Base-by-base conservation (phyloP, 2,329 filamentous ascomycete species). In the Verticillium nubilum region DNA sequence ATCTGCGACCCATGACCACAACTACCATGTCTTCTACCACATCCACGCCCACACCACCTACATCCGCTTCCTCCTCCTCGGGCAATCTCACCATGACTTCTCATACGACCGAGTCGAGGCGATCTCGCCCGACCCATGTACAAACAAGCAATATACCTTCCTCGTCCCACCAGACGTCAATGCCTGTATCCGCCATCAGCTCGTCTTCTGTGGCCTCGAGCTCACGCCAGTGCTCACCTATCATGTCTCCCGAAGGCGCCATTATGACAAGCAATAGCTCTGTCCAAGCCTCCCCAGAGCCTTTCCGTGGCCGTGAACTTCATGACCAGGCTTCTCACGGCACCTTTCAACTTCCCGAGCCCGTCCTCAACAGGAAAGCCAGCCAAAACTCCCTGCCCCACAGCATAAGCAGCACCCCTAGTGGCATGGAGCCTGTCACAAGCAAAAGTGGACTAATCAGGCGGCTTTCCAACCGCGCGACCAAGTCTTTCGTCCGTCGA, bases 381-480 rank as follows among this genome's bases (percentile, higher is more conserved):
- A 87, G 86, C 68, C 75, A 76, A 63, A 86, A 78, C 65, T 87
- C 89, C 5, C 83, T 91, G 68, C 84, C 82, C 54, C 86, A 90
- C 62, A 81, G 81, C 57, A 70, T 85, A 60, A 75, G 78, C 26
- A 73, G 79, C 55, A 82, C 79, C 68, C 85, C 86, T 67, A 84
- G 82, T 35, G 83, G 88, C 47, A 74, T 81, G 68, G 74, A 77
- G 15, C 80, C 83, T 59, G 71, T 73, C 42, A 63, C 71, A 58
- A 68, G 56, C 59, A 65, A 62, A 58, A 66, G 63, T 64, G 76
- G 73, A 37, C 75, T 98, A 59, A 96, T 98, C 65, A 87, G 95
- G 63, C 86, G 93, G 63, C 78, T 97, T 25, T 98, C 95, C 31
- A 91, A 90, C 67, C 87, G 89, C 62, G 91, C 92, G 5, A 86